Evolutionary conservation across 805 yeast genomes (phyloP).

Genomic region (Lipomyces chichibuensis): DNA sequence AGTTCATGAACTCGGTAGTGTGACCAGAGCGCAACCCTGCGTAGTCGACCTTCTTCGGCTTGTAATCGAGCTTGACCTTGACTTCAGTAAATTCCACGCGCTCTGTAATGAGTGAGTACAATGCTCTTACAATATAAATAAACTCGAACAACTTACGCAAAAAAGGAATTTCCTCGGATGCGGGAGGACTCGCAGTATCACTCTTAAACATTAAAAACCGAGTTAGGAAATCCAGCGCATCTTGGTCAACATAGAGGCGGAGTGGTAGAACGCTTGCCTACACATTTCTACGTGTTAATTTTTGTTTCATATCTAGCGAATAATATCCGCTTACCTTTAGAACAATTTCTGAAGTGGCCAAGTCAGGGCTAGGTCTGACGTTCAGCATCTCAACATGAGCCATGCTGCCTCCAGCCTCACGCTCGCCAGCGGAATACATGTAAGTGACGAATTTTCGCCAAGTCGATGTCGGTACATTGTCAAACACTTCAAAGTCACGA

Average conservation of each 20-base stretch:
- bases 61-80: constrained; percentile 77
- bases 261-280: constrained; percentile 60
- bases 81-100: constrained; percentile 56
- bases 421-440: constrained; percentile 67
- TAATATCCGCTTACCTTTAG: constrained; percentile 48
- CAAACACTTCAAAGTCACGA: constrained; percentile 63
- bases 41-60: constrained; percentile 86
- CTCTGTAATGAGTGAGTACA: constrained; percentile 56
- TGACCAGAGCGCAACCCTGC: constrained; percentile 85
- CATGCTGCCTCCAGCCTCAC: constrained; percentile 73
- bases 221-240: constrained; percentile 79
- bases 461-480: constrained; percentile 81
- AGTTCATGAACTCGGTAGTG: constrained; percentile 81
- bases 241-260: constrained; percentile 87
- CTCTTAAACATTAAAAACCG: constrained; percentile 84
- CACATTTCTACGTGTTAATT: constrained; percentile 20
- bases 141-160: constrained; percentile 25
- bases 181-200: constrained; percentile 41
- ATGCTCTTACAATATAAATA: neutral
- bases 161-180: constrained; percentile 34
- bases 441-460: constrained; percentile 85
- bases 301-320: constrained; percentile 2
- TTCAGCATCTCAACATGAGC: constrained; percentile 56
- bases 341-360: constrained; percentile 71
- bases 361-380: constrained; percentile 62